These are phyloP conservation scores for Venturia pyrina DNA, from an alignment of 2,329 filamentous ascomycete genomes.

Conservation along the genomic window DNA sequence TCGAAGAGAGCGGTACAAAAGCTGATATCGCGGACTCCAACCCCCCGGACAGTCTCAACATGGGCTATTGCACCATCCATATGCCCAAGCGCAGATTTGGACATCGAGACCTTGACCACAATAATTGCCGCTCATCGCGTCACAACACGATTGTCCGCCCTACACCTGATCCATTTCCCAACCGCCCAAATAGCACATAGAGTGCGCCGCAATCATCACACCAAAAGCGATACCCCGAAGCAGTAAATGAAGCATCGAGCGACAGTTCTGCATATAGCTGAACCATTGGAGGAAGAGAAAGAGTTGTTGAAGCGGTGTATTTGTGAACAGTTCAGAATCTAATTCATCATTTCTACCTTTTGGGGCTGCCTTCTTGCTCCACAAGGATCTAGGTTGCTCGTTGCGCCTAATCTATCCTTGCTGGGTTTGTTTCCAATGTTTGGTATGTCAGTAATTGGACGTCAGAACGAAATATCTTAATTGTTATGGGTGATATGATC, in stretches of 20 bases:
- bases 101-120: not conserved
- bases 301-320: not conserved
- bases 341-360: not conserved
- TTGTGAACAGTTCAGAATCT: not conserved
- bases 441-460: not conserved
- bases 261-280: not conserved
- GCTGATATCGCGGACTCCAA: not conserved
- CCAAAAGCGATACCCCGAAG: not conserved
- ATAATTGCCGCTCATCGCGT: not conserved
- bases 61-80: not conserved
- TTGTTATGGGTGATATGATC: too few relatives aligned
- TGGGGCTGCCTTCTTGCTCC: too few relatives aligned
- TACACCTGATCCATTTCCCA: not conserved
- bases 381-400: not conserved
- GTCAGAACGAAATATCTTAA: too few relatives aligned
- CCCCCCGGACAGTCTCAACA: not conserved
- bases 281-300: not conserved
- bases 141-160: not conserved
- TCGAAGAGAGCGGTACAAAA: not conserved
- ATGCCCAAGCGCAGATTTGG: not conserved
- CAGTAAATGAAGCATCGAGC: not conserved
- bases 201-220: not conserved
- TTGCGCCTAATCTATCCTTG: not conserved
- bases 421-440: not conserved
- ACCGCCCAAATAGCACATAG: not conserved